These are phyloP conservation scores for Hibiscus syriacus DNA, from an alignment of 345 rosid species.

Conservation along the genomic window DNA sequence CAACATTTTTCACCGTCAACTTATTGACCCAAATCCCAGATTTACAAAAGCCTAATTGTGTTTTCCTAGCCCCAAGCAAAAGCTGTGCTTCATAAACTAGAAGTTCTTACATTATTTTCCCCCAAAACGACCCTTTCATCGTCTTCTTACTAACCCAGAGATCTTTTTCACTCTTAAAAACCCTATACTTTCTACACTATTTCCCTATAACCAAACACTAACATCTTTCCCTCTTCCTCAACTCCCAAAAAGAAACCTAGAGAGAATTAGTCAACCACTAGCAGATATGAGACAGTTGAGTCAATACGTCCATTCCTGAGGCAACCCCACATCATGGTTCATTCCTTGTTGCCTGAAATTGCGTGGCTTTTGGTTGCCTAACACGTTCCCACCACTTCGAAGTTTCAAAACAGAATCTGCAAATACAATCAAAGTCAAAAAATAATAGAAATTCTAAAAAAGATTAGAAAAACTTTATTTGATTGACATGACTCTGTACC, in stretches of 20 bases:
- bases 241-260: conserved; percentile 9
- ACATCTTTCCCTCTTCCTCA: not conserved
- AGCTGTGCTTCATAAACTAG: too few relatives aligned
- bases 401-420: conserved; percentile 24
- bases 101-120: too few relatives aligned
- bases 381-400: too few relatives aligned
- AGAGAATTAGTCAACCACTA: not conserved
- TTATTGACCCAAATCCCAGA: too few relatives aligned
- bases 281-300: not conserved
- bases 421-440: not conserved
- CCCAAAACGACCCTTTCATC: conserved; percentile 9
- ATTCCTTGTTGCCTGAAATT: too few relatives aligned
- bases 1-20: too few relatives aligned
- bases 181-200: not conserved
- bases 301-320: conserved; percentile 69
- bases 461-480: too few relatives aligned
- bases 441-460: not conserved
- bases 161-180: not conserved
- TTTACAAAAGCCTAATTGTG: conserved; percentile 4
- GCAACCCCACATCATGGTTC: too few relatives aligned
- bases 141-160: conserved; percentile 11
- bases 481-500: too few relatives aligned
- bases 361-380: too few relatives aligned
- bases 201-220: not conserved
- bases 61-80: too few relatives aligned